These are phyloP conservation scores for Fusarium caatingaense DNA, from an alignment of 2,329 filamentous ascomycete species.

Conservation along the genomic window DNA sequence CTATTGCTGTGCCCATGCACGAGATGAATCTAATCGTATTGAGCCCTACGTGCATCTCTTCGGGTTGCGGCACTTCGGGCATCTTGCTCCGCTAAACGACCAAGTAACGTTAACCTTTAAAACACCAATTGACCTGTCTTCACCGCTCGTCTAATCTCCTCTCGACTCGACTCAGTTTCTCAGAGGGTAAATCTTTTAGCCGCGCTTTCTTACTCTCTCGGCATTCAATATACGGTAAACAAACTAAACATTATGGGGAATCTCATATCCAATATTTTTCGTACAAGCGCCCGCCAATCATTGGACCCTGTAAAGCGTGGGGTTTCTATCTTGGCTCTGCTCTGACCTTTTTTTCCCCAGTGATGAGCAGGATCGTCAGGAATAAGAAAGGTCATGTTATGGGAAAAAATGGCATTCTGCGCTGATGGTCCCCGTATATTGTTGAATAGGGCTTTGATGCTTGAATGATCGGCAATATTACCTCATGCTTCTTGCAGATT, in stretches of 20 bases:
- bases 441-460: background rate
- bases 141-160: slow-evolving; percentile 25
- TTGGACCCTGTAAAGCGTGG: slow-evolving; percentile 23
- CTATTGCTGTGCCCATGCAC: slow-evolving; percentile 9
- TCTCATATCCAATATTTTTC: background rate
- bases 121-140: background rate
- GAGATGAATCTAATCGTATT: slow-evolving; percentile 13
- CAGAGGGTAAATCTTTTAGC: background rate
- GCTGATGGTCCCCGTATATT: background rate
- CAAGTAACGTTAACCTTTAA: background rate
- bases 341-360: slow-evolving; percentile 8
- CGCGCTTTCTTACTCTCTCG: slow-evolving; percentile 2
- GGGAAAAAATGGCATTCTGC: background rate
- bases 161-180: background rate
- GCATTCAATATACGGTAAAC: slow-evolving; percentile 12
- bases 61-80: slow-evolving; percentile 2
- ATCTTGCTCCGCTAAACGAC: slow-evolving; percentile 11
- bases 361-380: slow-evolving; percentile 18
- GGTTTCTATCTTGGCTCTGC: slow-evolving; percentile 6
- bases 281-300: slow-evolving; percentile 31
- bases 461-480: slow-evolving; percentile 24
- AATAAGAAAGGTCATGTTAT: slow-evolving; percentile 22
- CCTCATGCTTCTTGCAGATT: slow-evolving; percentile 23
- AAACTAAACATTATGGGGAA: background rate
- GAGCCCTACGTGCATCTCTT: slow-evolving; percentile 14